phyloP scores from a whole-genome alignment of 768 basidiomycete genomes.

The Boletus tylopilopsis region DNA sequence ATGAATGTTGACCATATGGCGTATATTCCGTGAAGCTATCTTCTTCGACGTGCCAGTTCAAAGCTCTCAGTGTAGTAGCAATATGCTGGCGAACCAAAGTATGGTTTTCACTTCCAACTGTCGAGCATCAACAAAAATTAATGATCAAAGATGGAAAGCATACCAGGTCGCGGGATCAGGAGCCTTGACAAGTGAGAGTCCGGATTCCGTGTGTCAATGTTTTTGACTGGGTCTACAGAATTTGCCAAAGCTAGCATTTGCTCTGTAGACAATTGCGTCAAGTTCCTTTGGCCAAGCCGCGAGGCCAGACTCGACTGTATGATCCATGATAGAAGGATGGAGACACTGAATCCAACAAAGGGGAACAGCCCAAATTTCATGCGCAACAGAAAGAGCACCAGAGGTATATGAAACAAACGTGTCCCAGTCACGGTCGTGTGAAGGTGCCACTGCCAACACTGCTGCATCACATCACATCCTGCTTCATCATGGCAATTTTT shows the following conservation, averaged over 20 bases:
- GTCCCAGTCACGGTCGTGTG: constrained; percentile 16
- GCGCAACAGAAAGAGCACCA: not conserved
- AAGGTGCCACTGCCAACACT: not conserved
- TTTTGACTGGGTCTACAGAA: constrained; percentile 61
- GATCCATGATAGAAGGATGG: constrained; percentile 20
- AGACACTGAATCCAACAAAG: constrained; percentile 4
- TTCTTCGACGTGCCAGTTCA: constrained; percentile 87
- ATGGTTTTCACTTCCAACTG: constrained; percentile 72
- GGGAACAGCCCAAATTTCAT: constrained; percentile 16
- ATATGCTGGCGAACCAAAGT: constrained; percentile 84
- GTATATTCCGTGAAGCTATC: constrained; percentile 78
- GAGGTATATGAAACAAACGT: no score
- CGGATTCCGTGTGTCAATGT: constrained; percentile 62
- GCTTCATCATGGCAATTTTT: constrained; percentile 64
- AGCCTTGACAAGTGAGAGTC: constrained; percentile 77
- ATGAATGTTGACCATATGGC: constrained; percentile 74
- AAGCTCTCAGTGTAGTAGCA: constrained; percentile 57
- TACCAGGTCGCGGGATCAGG: constrained; percentile 80
- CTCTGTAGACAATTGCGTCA: constrained; percentile 43
- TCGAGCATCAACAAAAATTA: not conserved
- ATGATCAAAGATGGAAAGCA: constrained; percentile 26
- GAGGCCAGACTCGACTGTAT: constrained; percentile 27
- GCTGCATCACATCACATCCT: not conserved
- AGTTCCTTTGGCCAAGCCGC: constrained; percentile 35
- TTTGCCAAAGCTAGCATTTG: constrained; percentile 50